A percentile compares a stretch with the other conserved stretches of the same genome.
Conservation (phyloP, 1,284 basidiomycete genomes). For the Phellopilus nigrolimitatus region DNA sequence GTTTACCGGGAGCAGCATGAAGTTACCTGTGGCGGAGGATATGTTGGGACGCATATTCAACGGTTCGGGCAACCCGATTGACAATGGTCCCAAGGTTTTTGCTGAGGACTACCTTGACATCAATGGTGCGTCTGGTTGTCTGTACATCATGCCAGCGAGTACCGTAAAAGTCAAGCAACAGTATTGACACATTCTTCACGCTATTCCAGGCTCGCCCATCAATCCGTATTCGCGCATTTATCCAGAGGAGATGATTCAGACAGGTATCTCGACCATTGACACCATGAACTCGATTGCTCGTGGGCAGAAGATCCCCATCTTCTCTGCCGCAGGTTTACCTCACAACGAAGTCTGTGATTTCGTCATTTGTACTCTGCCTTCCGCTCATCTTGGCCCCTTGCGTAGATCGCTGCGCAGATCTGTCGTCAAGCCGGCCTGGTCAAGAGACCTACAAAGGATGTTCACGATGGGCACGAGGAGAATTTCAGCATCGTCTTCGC, state of each 20-base stretch:
- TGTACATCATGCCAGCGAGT: conserved; percentile 1
- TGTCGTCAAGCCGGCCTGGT: conserved; percentile 99
- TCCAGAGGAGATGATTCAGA: conserved; percentile 99
- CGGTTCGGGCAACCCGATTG: conserved; percentile 96
- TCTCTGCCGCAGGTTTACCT: conserved; percentile 97
- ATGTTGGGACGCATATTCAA: conserved; percentile 99
- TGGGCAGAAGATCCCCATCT: conserved; percentile 99
- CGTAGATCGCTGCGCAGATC: conserved; percentile 99
- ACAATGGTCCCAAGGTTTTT: conserved; percentile 98
- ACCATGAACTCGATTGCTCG: conserved; percentile 99
- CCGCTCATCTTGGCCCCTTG: conserved; percentile 21
- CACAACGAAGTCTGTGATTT: conserved; percentile 83
- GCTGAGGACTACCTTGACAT: conserved; percentile 99
- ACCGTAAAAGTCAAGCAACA: neutral
- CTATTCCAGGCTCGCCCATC: conserved; percentile 83
- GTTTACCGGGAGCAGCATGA: conserved; percentile 98
- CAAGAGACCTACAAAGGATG: conserved; percentile 91
- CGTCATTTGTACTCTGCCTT: conserved; percentile 2
- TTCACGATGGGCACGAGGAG: conserved; percentile 99
- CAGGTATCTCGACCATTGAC: conserved; percentile 98
- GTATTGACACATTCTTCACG: conserved; percentile 3
- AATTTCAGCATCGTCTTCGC: conserved; percentile 99
- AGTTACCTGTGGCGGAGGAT: conserved; percentile 98
- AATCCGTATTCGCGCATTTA: conserved; percentile 99
- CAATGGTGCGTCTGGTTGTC: conserved; percentile 64